phyloP scores from a whole-genome alignment of 768 basidiomycete species.

The Amyloporia xantha region DNA sequence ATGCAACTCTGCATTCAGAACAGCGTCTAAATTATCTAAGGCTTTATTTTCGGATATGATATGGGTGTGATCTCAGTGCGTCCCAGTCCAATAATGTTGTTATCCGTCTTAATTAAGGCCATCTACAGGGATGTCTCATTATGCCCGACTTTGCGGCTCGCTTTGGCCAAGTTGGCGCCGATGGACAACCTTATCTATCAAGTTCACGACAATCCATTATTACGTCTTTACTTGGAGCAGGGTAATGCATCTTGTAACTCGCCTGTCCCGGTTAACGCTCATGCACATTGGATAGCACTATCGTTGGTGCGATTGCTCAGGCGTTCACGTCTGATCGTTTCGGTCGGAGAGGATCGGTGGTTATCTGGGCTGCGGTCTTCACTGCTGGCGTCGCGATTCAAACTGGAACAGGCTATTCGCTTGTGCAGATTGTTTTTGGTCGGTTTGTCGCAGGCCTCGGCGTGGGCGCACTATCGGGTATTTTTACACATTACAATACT shows the following conservation, averaged over 20 bases:
- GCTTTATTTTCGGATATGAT: constrained; percentile 69
- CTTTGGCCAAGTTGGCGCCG: constrained; percentile 47
- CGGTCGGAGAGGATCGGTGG: constrained; percentile 66
- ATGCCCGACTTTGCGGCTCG: constrained; percentile 71
- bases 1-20: neutral
- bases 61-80: constrained; percentile 70
- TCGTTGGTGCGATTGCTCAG: constrained; percentile 53
- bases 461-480: constrained; percentile 68
- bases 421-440: constrained; percentile 64
- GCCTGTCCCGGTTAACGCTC: neutral
- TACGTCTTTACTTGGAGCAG: constrained; percentile 71
- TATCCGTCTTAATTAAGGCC: constrained; percentile 1
- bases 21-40: constrained; percentile 21
- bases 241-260: constrained; percentile 46
- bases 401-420: constrained; percentile 51
- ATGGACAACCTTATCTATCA: constrained; percentile 47
- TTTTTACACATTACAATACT: constrained; percentile 1
- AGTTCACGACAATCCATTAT: constrained; percentile 69
- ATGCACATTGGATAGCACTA: constrained; percentile 5
- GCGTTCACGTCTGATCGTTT: constrained; percentile 73
- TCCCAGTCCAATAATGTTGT: neutral
- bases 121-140: constrained; percentile 60
- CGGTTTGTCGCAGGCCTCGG: constrained; percentile 72
- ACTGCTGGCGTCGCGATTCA: constrained; percentile 65
- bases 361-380: constrained; percentile 72